These are phyloP conservation scores for Xylaria multiplex DNA, from an alignment of 2,329 filamentous ascomycete genomes.

Conservation along the genomic window DNA sequence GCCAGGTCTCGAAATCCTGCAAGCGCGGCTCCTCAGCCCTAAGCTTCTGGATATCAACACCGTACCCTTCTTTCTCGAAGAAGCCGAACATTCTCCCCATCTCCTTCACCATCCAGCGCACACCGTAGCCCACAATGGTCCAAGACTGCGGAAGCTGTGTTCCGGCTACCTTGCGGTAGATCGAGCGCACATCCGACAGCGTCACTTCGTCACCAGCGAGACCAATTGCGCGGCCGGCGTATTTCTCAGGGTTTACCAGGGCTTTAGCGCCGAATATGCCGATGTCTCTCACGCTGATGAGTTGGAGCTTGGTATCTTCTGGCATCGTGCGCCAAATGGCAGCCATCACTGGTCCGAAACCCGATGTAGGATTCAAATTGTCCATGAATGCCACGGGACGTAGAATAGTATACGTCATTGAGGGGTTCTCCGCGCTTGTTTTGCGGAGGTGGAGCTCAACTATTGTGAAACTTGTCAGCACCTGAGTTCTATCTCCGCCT, in stretches of 20 bases:
- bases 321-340: constrained; percentile 48
- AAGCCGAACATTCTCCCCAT: constrained; percentile 52
- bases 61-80: constrained; percentile 55
- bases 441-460: constrained; percentile 35
- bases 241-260: constrained; percentile 44
- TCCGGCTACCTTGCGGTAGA: constrained; percentile 43
- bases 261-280: constrained; percentile 52
- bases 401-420: constrained; percentile 53
- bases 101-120: constrained; percentile 47
- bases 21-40: constrained; percentile 46
- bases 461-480: constrained; percentile 11
- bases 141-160: constrained; percentile 49
- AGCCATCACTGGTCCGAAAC: constrained; percentile 48
- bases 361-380: constrained; percentile 50
- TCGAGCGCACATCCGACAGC: constrained; percentile 46
- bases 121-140: constrained; percentile 45
- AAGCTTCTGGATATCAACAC: constrained; percentile 50
- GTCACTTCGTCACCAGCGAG: constrained; percentile 51
- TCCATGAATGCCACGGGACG: constrained; percentile 56
- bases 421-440: constrained; percentile 31
- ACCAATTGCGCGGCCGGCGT: constrained; percentile 48
- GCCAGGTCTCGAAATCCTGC: constrained; percentile 53
- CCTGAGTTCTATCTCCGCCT: not conserved
- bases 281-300: constrained; percentile 53
- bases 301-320: constrained; percentile 49